Evolutionary conservation across 768 basidiomycete species (phyloP).

Genomic region (Suillus hirtellus): DNA sequence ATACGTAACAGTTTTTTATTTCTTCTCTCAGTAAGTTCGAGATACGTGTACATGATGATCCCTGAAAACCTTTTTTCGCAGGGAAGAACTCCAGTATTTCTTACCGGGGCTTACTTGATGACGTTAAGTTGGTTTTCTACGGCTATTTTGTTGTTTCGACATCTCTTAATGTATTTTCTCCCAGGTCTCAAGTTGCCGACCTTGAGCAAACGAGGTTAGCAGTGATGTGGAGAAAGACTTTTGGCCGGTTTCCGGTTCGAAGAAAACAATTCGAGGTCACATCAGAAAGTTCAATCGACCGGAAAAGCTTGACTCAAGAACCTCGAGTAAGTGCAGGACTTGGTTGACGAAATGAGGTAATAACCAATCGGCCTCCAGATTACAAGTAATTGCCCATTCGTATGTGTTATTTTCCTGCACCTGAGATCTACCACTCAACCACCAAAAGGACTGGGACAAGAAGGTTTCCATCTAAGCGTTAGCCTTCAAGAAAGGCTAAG

Average conservation of each 20-base stretch:
- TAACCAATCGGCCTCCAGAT: not conserved
- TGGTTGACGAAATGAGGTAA: no score
- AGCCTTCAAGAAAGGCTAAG: not conserved
- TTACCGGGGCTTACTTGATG: not conserved
- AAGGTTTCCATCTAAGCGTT: not conserved
- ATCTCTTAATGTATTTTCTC: no score
- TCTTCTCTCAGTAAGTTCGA: not conserved
- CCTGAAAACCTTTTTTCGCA: not conserved
- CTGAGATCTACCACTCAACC: not conserved
- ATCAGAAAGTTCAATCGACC: not conserved
- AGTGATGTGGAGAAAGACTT: not conserved
- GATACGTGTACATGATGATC: not conserved
- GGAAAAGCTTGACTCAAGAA: not conserved
- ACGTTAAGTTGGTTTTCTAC: not conserved
- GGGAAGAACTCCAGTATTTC: not conserved
- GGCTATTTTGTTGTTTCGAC: not conserved
- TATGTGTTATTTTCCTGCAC: not conserved
- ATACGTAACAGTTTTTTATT: slow-evolving; percentile 1
- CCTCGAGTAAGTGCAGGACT: slow-evolving; percentile 1
- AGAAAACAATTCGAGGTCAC: not conserved
- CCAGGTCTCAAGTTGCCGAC: not conserved
- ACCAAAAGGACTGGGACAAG: not conserved
- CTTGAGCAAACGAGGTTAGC: not conserved
- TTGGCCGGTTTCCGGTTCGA: not conserved
- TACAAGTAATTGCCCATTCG: not conserved